Evolutionary conservation across 495 filamentous ascomycete species (phyloP).

Genomic region (Aspergillus coremiiformis): DNA sequence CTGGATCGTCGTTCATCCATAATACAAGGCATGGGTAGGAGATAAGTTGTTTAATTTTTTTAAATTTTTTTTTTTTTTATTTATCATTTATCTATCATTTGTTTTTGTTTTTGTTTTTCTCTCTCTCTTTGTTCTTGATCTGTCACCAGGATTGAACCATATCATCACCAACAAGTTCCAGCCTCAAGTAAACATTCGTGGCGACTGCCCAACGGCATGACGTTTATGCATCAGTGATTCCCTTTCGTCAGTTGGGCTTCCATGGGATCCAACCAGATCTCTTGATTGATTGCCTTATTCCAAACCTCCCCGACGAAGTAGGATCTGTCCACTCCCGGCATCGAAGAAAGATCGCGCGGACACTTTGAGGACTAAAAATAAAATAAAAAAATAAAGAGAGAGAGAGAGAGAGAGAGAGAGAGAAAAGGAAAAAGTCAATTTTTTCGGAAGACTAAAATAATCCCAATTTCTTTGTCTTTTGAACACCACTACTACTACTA

Average conservation of each 20-base stretch:
- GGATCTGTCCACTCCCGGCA: constrained; percentile 13
- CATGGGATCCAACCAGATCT: constrained; percentile 18
- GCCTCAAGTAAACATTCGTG: neutral
- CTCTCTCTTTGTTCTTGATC: too few relatives aligned
- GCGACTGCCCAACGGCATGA: constrained; percentile 21
- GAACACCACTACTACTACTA: too few relatives aligned
- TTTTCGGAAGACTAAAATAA: neutral
- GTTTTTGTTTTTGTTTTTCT: neutral
- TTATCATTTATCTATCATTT: neutral
- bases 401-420: too few relatives aligned
- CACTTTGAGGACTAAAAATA: neutral
- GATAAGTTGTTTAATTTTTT: too few relatives aligned
- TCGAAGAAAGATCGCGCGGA: neutral
- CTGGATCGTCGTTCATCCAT: neutral
- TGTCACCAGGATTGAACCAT: too few relatives aligned
- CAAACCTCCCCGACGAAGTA: neutral
- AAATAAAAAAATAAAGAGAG: too few relatives aligned
- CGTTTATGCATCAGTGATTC: constrained; percentile 17
- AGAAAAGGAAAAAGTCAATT: neutral
- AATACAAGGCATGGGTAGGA: neutral
- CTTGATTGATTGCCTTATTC: neutral
- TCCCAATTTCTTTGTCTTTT: neutral
- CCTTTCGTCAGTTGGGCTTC: constrained; percentile 12
- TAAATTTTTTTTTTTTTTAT: neutral
- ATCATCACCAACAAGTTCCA: neutral